A percentile compares a stretch with the other conserved stretches of the same genome.
Evolutionary conservation across 2,329 filamentous ascomycete genomes (phyloP).

Genomic region (Xylaria arbuscula): DNA sequence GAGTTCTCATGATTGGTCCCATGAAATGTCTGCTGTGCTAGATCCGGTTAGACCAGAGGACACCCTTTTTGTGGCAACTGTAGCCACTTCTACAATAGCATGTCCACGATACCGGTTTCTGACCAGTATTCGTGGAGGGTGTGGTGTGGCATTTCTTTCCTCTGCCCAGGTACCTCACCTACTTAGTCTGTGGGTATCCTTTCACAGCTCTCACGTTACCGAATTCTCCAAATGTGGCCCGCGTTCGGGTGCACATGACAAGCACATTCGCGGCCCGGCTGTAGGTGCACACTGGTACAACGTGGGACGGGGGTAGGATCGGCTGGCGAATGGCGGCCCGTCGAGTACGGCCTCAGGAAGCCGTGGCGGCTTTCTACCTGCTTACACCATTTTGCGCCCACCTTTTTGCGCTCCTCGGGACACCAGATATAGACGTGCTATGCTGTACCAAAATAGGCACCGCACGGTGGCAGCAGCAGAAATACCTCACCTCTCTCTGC

Average conservation of each 20-base stretch:
- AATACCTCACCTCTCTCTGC: slow-evolving; percentile 25
- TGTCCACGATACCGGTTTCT: neutral
- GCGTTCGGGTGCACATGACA: slow-evolving; percentile 35
- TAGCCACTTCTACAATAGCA: neutral
- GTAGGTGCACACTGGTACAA: slow-evolving; percentile 10
- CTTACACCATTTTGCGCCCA: slow-evolving; percentile 22
- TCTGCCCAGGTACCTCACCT: neutral
- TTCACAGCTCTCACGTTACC: slow-evolving; percentile 29
- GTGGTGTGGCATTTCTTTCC: neutral
- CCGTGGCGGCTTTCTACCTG: slow-evolving; percentile 21
- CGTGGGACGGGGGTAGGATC: neutral
- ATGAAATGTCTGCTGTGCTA: slow-evolving; percentile 25
- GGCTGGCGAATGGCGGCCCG: slow-evolving; percentile 24
- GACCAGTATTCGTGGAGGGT: too few species aligned
- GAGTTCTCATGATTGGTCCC: slow-evolving; percentile 30
- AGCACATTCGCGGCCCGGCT: slow-evolving; percentile 36
- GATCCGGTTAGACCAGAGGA: slow-evolving; percentile 28
- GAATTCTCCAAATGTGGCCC: slow-evolving; percentile 32
- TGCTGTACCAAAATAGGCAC: neutral
- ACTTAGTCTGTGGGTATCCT: neutral
- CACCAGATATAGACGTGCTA: slow-evolving; percentile 12
- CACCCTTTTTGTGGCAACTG: slow-evolving; percentile 19
- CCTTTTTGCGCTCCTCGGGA: slow-evolving; percentile 19
- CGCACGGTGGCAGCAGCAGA: slow-evolving; percentile 3
- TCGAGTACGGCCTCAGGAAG: slow-evolving; percentile 13